Conservation (phyloP, 805 yeast genomes). For the Tetrapisispora taiwanensis region DNA sequence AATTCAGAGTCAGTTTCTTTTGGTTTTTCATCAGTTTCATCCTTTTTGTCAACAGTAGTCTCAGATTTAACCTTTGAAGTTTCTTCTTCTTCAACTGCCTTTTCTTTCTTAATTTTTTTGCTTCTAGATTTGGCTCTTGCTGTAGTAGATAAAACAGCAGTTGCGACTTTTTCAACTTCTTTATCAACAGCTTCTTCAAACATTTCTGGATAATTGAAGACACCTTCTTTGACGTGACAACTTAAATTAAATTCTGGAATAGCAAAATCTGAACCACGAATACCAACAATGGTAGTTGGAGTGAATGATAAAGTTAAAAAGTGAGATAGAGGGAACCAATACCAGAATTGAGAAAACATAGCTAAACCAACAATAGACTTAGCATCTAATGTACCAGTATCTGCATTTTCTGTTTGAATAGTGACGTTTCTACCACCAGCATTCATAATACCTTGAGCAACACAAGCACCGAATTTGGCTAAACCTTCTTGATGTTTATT, state of each 20-base stretch:
- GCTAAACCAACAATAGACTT: constrained; percentile 89
- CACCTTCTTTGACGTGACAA: constrained; percentile 70
- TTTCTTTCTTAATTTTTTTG: constrained; percentile 47
- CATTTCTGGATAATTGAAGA: constrained; percentile 85
- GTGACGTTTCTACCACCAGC: constrained; percentile 99
- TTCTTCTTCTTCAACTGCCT: constrained; percentile 33
- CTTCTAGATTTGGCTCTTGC: constrained; percentile 91
- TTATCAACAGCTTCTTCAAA: constrained; percentile 68
- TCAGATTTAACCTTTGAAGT: constrained; percentile 28
- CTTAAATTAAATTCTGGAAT: constrained; percentile 75
- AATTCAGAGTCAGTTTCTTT: constrained; percentile 22
- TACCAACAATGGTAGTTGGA: constrained; percentile 85
- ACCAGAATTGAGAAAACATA: constrained; percentile 89
- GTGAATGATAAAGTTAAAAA: constrained; percentile 84
- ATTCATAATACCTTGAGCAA: constrained; percentile 94
- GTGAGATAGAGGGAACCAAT: constrained; percentile 96
- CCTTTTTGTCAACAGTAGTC: constrained; percentile 20
- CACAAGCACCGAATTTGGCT: constrained; percentile 94
- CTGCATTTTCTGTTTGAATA: constrained; percentile 75
- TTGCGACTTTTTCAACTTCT: constrained; percentile 78
- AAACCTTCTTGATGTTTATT: constrained; percentile 93
- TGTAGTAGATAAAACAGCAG: constrained; percentile 92
- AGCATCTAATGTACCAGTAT: constrained; percentile 82
- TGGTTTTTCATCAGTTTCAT: constrained; percentile 18
- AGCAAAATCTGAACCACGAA: constrained; percentile 64